Percentiles rank a stretch among this genome's conserved stretches.
These are phyloP conservation scores for Lipomyces japonicus DNA, from an alignment of 805 yeast genomes.

Conservation along the genomic window DNA sequence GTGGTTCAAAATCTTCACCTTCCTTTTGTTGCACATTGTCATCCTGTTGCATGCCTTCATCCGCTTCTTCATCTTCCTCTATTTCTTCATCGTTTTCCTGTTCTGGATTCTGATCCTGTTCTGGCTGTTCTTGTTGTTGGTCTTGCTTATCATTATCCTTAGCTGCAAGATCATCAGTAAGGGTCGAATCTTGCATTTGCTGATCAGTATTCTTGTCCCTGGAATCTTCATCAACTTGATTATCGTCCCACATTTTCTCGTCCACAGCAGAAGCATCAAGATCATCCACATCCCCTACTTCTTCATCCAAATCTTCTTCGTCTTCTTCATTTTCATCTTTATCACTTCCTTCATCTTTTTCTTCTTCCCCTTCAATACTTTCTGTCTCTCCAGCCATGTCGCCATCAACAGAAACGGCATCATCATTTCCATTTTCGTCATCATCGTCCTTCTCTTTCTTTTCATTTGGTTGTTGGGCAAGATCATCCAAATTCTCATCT, in stretches of 20 bases:
- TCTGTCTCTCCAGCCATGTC: conserved; percentile 95
- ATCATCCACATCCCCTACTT: conserved; percentile 39
- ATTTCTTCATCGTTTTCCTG: conserved; percentile 38
- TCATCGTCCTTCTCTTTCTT: conserved; percentile 68
- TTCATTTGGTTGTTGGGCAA: conserved; percentile 49
- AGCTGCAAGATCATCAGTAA: conserved; percentile 22
- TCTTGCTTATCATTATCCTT: conserved; percentile 30
- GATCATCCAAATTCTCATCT: conserved; percentile 82
- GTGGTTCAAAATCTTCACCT: conserved; percentile 51
- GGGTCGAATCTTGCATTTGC: conserved; percentile 23
- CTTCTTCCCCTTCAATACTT: conserved; percentile 69
- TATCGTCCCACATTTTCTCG: conserved; percentile 39
- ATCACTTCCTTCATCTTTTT: conserved; percentile 85
- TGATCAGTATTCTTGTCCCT: conserved; percentile 34
- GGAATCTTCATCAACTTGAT: conserved; percentile 36
- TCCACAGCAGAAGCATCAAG: conserved; percentile 46
- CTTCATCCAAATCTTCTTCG: conserved; percentile 77
- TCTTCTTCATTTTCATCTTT: conserved; percentile 78
- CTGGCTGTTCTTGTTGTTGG: conserved; percentile 29
- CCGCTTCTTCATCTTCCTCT: conserved; percentile 35
- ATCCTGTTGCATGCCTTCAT: conserved; percentile 36
- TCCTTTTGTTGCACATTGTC: conserved; percentile 42
- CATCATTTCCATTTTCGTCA: conserved; percentile 61
- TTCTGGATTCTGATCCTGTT: conserved; percentile 27
- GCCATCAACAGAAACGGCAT: conserved; percentile 91